phyloP scores from a whole-genome alignment of 202 grass and related monocot genomes.

The Elaeis oleifera region DNA sequence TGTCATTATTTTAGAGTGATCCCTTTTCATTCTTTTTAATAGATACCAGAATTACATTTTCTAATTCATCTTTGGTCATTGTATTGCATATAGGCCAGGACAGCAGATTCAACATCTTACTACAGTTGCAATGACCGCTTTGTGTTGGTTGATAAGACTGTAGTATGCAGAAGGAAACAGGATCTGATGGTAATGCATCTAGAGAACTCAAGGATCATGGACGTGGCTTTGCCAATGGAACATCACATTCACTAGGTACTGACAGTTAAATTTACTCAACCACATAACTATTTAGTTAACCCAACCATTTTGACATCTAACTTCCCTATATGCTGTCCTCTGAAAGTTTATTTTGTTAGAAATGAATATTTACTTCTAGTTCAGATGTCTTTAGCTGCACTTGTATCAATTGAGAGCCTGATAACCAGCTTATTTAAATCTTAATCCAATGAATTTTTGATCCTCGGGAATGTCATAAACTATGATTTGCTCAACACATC shows the following conservation, averaged over 20 bases:
- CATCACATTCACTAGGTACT: constrained; percentile 26
- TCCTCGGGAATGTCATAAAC: no score
- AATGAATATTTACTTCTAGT: no score
- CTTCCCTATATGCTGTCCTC: neutral
- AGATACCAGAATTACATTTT: neutral
- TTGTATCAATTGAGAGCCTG: no score
- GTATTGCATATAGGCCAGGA: constrained; percentile 33
- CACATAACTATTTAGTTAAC: no score
- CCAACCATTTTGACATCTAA: neutral
- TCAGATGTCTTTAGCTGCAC: no score
- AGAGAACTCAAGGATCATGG: constrained; percentile 20
- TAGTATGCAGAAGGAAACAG: constrained; percentile 30
- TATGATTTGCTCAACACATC: no score
- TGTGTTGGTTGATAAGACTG: constrained; percentile 35
- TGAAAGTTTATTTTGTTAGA: no score
- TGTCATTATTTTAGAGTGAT: neutral
- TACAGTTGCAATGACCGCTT: constrained; percentile 37
- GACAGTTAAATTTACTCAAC: neutral
- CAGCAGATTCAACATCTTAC: constrained; percentile 46
- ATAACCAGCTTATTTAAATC: no score
- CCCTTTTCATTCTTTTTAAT: neutral
- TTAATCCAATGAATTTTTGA: no score
- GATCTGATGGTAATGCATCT: constrained; percentile 11
- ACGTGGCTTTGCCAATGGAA: constrained; percentile 23
- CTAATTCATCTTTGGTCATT: neutral